Evolutionary conservation across 2,329 filamentous ascomycete species (phyloP).

Genomic region (Sarocladium strictum): DNA sequence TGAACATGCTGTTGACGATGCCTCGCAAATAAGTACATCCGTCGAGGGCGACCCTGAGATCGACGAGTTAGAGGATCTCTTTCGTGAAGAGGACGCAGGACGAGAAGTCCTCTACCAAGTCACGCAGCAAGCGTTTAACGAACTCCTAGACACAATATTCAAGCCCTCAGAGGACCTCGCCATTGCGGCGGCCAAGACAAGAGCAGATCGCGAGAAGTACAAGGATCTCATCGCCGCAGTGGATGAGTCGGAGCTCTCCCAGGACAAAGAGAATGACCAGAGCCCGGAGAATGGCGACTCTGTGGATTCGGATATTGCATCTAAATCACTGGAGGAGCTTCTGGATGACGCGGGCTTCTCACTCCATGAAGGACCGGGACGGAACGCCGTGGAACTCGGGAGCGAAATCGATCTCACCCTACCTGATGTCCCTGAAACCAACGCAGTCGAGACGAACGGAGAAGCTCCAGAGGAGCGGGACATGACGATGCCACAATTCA

Average conservation of each 20-base stretch:
- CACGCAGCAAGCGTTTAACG: constrained; percentile 85
- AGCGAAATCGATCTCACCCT: not conserved
- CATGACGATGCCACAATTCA: constrained; percentile 63
- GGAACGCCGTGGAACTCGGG: not conserved
- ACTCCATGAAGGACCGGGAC: constrained; percentile 10
- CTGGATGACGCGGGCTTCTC: constrained; percentile 1
- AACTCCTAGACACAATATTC: constrained; percentile 83
- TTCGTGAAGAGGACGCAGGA: constrained; percentile 66
- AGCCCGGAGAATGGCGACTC: not conserved
- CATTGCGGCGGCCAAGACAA: constrained; percentile 59
- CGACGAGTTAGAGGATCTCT: not conserved
- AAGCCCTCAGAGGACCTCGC: constrained; percentile 72
- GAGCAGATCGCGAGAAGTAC: constrained; percentile 52
- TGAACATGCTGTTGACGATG: not conserved
- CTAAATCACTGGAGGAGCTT: constrained; percentile 28
- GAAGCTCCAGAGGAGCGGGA: constrained; percentile 34
- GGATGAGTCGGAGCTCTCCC: not conserved
- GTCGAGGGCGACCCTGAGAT: constrained; percentile 4
- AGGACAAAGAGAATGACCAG: constrained; percentile 22
- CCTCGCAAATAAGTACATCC: not conserved
- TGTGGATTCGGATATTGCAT: constrained; percentile 14
- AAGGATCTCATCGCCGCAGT: constrained; percentile 35
- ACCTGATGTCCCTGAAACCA: not conserved
- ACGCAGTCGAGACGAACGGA: constrained; percentile 11
- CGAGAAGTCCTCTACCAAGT: constrained; percentile 88